Base-by-base conservation (phyloP, 2,329 filamentous ascomycete species). In the Paecilomyces formosus region DNA sequence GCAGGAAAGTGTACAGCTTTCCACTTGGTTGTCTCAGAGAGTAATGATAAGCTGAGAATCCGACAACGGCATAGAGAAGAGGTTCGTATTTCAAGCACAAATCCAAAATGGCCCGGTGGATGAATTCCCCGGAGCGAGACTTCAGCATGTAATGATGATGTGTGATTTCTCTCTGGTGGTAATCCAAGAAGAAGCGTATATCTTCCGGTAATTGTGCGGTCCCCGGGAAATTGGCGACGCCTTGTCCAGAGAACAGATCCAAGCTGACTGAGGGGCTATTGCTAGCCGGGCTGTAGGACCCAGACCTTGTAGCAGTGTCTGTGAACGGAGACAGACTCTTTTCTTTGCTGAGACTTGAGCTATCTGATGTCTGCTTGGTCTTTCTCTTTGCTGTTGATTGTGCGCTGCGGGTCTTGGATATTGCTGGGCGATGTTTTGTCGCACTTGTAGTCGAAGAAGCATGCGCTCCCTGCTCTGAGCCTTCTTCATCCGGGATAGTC, bases 21-120 rank as follows among this genome's bases (percentile, higher is more conserved):
- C 89, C 90, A 54, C 86, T 78, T 0, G 88, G 84, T 54, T 87
- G 85, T 45, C 82, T 81, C 54, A 97, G 72, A 1, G 89, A 89
- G 64, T 88, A 83, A 65, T 96, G 91, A 68, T 97, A 97, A 0
- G 92, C 90, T 11, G 93, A 83, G 70, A 97, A 97, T 0, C 89
- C 91, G 9, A 92, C 89, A 3, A 97, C 77, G 0, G 92, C 92
- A 70, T 96, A 92, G 4, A 97, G 81, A 11, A 97, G 78, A 6
- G 92, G 85, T 61, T 96, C 89, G 69, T 92, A 88, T 71, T 83
- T 83, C 54, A 92, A 72, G 0, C 93, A 92, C 57, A 89, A 79
- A 49, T 85, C 85, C 21, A 92, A 80, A 51, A 96, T 82, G 6
- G 85, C 85, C 9, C 80, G 82, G 54, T 84, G 85, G 62, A 97